Conservation (phyloP, 768 basidiomycete species). For the Auricularia cornea region DNA sequence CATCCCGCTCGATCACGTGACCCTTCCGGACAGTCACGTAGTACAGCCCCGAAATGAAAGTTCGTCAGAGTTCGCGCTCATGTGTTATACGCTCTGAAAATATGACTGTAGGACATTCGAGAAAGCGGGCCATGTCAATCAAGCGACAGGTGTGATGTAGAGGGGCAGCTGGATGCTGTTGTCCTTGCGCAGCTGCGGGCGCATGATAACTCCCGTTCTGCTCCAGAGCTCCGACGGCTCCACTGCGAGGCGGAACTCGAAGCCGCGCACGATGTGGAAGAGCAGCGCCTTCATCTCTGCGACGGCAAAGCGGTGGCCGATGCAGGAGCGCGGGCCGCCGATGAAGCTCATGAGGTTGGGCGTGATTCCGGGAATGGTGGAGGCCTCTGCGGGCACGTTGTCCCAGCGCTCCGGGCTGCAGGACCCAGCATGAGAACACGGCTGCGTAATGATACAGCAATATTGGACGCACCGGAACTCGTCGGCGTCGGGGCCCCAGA, state of each 20-base stretch:
- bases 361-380: constrained; percentile 1
- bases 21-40: no score
- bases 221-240: background rate
- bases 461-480: constrained; percentile 38
- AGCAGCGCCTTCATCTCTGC: constrained; percentile 3
- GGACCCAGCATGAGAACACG: background rate
- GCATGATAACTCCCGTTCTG: background rate
- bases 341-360: constrained; percentile 3
- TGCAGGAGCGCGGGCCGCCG: constrained; percentile 5
- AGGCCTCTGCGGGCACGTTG: background rate
- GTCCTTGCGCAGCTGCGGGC: background rate
- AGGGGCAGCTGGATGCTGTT: background rate
- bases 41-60: no score
- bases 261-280: constrained; percentile 2
- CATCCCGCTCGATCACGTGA: no score
- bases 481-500: constrained; percentile 63
- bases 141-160: background rate
- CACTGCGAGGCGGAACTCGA: constrained; percentile 5
- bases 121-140: no score
- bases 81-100: no score
- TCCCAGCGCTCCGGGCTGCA: constrained; percentile 6
- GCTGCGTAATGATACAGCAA: background rate
- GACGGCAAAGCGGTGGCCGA: constrained; percentile 3
- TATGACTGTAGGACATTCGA: no score
- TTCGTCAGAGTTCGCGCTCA: no score